A percentile compares a stretch with the other conserved stretches of the same genome.
Conservation (phyloP, 2,329 filamentous ascomycete genomes). For the Neofusicoccum ribis region DNA sequence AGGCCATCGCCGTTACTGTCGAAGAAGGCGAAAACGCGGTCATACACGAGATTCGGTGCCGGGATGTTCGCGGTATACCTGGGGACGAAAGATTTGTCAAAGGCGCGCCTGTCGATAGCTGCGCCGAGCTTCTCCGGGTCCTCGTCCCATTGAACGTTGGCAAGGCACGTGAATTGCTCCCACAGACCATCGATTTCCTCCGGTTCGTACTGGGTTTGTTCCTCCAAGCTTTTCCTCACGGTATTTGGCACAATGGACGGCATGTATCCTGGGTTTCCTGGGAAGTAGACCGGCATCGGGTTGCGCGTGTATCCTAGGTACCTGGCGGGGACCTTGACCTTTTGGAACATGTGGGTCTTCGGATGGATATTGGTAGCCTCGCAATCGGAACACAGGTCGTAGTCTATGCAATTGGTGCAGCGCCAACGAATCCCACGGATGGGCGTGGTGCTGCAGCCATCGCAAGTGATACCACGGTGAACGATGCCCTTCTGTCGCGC, state of each 20-base stretch:
- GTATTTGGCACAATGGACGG: constrained; percentile 65
- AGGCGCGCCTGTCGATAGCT: constrained; percentile 89
- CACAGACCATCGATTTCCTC: constrained; percentile 90
- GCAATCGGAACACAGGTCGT: constrained; percentile 91
- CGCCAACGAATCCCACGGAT: constrained; percentile 92
- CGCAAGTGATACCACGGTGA: constrained; percentile 89
- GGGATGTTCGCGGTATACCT: constrained; percentile 77
- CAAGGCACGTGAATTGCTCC: constrained; percentile 96
- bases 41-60: constrained; percentile 85
- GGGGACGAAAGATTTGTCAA: constrained; percentile 86
- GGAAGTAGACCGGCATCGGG: constrained; percentile 82
- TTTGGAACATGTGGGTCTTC: constrained; percentile 96
- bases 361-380: constrained; percentile 74
- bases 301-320: constrained; percentile 76
- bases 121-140: constrained; percentile 76
- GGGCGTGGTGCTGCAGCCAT: constrained; percentile 81
- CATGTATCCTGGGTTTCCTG: constrained; percentile 76
- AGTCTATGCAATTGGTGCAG: constrained; percentile 94
- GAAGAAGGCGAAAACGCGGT: constrained; percentile 96
- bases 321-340: constrained; percentile 85
- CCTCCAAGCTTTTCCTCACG: constrained; percentile 63
- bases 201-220: constrained; percentile 62
- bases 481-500: constrained; percentile 85
- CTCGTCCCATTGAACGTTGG: constrained; percentile 77
- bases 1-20: constrained; percentile 86